A percentile compares a stretch with the other conserved stretches of the same genome.
Conservation (phyloP, 768 basidiomycete species). For the Paxillus involutus region DNA sequence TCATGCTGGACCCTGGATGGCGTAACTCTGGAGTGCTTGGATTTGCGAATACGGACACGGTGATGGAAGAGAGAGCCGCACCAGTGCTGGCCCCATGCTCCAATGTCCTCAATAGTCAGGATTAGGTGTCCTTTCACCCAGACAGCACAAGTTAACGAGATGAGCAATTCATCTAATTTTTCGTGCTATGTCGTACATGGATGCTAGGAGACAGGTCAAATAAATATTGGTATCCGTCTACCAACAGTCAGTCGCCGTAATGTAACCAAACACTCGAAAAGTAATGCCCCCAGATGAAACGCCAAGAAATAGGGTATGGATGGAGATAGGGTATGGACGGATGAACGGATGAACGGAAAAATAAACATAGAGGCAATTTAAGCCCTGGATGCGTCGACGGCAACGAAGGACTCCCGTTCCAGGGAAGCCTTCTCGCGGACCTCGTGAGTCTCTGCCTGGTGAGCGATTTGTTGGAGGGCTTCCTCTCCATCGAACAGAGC, state of each 20-base stretch:
- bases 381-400: not conserved
- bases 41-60: too few relatives aligned
- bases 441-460: constrained; percentile 20
- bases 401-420: constrained; percentile 20
- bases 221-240: not conserved
- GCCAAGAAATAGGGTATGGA: too few relatives aligned
- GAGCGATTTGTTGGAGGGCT: constrained; percentile 38
- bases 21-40: too few relatives aligned
- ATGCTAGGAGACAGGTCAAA: not conserved
- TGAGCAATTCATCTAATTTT: too few relatives aligned
- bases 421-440: constrained; percentile 12
- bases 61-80: too few relatives aligned
- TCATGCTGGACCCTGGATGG: too few relatives aligned
- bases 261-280: not conserved
- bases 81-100: too few relatives aligned
- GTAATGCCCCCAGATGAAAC: not conserved
- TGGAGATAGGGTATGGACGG: not conserved
- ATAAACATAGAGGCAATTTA: not conserved
- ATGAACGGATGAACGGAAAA: too few relatives aligned
- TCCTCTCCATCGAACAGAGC: constrained; percentile 75
- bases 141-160: too few relatives aligned
- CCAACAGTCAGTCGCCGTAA: not conserved
- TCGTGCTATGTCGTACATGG: constrained; percentile 1
- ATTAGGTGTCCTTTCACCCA: too few relatives aligned
- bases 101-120: too few relatives aligned